Base-by-base conservation (phyloP, 2,329 filamentous ascomycete species). In the Bipolaris victoriae region DNA sequence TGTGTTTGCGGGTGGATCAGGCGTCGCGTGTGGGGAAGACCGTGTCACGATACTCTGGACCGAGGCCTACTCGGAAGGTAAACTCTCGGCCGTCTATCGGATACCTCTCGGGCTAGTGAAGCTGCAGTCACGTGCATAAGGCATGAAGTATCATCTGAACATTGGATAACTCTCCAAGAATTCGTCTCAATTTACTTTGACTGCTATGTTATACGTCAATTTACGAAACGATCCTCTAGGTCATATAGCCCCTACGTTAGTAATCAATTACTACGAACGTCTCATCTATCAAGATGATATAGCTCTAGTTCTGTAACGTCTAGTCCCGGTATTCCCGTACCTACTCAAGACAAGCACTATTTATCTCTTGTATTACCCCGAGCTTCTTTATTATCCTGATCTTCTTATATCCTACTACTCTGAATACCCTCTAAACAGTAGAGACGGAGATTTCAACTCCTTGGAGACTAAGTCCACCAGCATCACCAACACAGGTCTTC, bases 21-120 rank as follows among this genome's bases (percentile, higher is more conserved):
- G 49, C 55, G 58, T 59, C 61, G 59, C 62, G 63, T 61, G 60
- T 59, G 46, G 55, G 57, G 52, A 49, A 51, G 22, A n/a, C 26
- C 29, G 29, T 31, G 29, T 31, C 29, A 31, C 10, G 10, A 31
- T 31, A 31, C 29, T 31, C 35, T 16, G 52, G 51, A 13, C 29
- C 29, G 29, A 31, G 29, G 29, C 29, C 29, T 31, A 13, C 29
- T 31, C 29, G 29, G 29, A 31, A 31, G 29, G 29, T 10, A 11
- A 31, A 31, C 10, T 31, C 29, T 31, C 29, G 29, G 29, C 10
- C 29, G 11, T 31, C 29, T 10, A 31, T 31, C 29, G 29, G 29
- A 4, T 13, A 31, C 29, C 29, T 31, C 29, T 31, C 29, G 29
- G 29, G 29, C 29, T 31, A 11, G 29, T 10, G 26, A 31, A 31